Percentiles rank a stretch among this genome's conserved stretches.
These are phyloP conservation scores for Emmonsiellopsis sp. DNA, from an alignment of 2,329 filamentous ascomycete species.

Conservation along the genomic window DNA sequence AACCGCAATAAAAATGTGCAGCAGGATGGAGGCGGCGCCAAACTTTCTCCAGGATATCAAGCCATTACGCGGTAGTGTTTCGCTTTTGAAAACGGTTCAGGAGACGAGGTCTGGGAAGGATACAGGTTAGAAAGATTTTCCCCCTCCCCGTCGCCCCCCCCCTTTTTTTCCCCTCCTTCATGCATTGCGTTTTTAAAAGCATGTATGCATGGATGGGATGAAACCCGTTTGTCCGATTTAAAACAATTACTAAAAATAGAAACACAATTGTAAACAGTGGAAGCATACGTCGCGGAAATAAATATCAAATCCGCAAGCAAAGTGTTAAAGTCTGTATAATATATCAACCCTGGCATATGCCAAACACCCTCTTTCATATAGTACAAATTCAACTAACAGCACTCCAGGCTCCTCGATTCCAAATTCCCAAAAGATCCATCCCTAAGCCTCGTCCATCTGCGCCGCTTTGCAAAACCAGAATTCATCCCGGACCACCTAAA, in stretches of 20 bases:
- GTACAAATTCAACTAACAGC: conserved; percentile 4
- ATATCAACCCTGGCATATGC: neutral
- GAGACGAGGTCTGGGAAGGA: conserved; percentile 31
- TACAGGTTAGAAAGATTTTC: conserved; percentile 25
- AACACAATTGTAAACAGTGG: conserved; percentile 17
- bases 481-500: conserved; percentile 24
- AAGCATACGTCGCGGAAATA: conserved; percentile 36
- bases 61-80: conserved; percentile 25
- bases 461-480: conserved; percentile 30
- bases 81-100: conserved; percentile 34
- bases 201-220: neutral
- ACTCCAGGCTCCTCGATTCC: conserved; percentile 28
- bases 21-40: neutral
- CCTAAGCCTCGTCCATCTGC: conserved; percentile 27
- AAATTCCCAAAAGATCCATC: conserved; percentile 25
- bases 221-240: no score
- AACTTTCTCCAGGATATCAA: conserved; percentile 15
- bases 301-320: conserved; percentile 34
- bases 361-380: neutral
- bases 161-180: neutral
- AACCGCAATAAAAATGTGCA: neutral
- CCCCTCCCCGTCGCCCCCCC: neutral
- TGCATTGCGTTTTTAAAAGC: neutral
- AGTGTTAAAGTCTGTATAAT: conserved; percentile 30
- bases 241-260: no score